phyloP scores from a whole-genome alignment of 2,329 filamentous ascomycete genomes.

The Fusarium subtropicale region DNA sequence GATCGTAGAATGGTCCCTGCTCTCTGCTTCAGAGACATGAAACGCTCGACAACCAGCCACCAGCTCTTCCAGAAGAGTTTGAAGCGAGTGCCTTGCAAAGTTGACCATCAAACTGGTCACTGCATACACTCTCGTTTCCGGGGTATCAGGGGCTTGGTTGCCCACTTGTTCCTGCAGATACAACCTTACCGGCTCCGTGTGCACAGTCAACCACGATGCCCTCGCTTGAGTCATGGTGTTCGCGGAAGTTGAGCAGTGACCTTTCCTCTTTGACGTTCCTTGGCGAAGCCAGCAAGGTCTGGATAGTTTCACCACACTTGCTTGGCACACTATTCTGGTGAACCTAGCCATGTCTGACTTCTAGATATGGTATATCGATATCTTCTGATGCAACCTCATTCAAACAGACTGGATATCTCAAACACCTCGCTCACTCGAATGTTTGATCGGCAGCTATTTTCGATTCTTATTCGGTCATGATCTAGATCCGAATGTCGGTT shows the following conservation, averaged over 20 bases:
- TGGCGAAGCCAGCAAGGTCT: slow-evolving; percentile 30
- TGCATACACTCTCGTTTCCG: slow-evolving; percentile 33
- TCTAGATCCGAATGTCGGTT: slow-evolving; percentile 26
- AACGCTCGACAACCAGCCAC: slow-evolving; percentile 37
- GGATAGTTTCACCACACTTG: slow-evolving; percentile 30
- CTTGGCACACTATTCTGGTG: slow-evolving; percentile 33
- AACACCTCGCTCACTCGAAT: slow-evolving; percentile 21
- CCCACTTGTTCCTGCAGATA: slow-evolving; percentile 40
- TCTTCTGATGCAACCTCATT: slow-evolving; percentile 27
- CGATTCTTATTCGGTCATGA: slow-evolving; percentile 4
- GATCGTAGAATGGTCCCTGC: slow-evolving; percentile 36
- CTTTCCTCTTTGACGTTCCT: slow-evolving; percentile 11
- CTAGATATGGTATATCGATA: slow-evolving; percentile 15
- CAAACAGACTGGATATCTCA: slow-evolving; percentile 31
- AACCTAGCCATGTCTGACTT: slow-evolving; percentile 9
- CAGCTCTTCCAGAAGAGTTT: slow-evolving; percentile 46
- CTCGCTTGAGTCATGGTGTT: slow-evolving; percentile 40
- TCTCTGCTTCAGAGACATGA: slow-evolving; percentile 43
- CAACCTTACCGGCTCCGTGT: slow-evolving; percentile 9
- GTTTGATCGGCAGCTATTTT: slow-evolving; percentile 37
- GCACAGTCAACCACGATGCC: slow-evolving; percentile 25
- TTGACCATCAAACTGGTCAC: slow-evolving; percentile 22
- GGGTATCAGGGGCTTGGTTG: slow-evolving; percentile 36
- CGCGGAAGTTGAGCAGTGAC: slow-evolving; percentile 16
- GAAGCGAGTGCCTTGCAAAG: slow-evolving; percentile 31